Base-by-base conservation (phyloP, 306 rosid genomes). In the Delonix regia region DNA sequence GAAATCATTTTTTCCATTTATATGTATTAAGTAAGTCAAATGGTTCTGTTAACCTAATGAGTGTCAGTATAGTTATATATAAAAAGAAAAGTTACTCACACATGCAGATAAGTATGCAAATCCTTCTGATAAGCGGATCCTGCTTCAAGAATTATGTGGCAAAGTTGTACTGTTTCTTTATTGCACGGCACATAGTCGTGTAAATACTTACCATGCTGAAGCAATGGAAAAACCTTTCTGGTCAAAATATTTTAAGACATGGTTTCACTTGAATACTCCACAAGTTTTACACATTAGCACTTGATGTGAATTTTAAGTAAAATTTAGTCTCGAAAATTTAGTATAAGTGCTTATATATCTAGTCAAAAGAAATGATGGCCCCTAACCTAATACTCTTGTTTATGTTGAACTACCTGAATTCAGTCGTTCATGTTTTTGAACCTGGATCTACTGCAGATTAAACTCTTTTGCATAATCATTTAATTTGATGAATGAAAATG, bases 401-500 rank as follows among this genome's bases (percentile, higher is more conserved):
- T 8, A 8, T 44, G 38, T 22, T 44, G 56, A 44, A 68, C 33
- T 9, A 41, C 53, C 48, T 41, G 53, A 24, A 19, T 41, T 41
- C 53, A 12, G 48, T 38, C 9, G 5, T 18, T 16, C 44, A 33
- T 34, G 49, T 42, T 22, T 27, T 69, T 44, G 76, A 83, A 78
- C 41, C 61, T 48, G 44, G 10, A 49, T 48, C 65, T 49, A 21
- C 65, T 69, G 25, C 64, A 28, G 18, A 39, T 63, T 80, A 47
- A 69, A 44, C 19, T 55, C 56, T 56, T 80, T 13, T 66, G 30
- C 67, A 12, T 65, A 74, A 61, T 68, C 30, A 67, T 55, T 59
- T 52, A 57, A 38, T 75, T 73, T 55, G 55, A 53, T 12, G 30
- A 57, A 49, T 82, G 76, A 47, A 84, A 77, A 69, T 88, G 82